These are phyloP conservation scores for Aspergillus biplanus DNA, from an alignment of 495 filamentous ascomycete genomes.

Conservation along the genomic window DNA sequence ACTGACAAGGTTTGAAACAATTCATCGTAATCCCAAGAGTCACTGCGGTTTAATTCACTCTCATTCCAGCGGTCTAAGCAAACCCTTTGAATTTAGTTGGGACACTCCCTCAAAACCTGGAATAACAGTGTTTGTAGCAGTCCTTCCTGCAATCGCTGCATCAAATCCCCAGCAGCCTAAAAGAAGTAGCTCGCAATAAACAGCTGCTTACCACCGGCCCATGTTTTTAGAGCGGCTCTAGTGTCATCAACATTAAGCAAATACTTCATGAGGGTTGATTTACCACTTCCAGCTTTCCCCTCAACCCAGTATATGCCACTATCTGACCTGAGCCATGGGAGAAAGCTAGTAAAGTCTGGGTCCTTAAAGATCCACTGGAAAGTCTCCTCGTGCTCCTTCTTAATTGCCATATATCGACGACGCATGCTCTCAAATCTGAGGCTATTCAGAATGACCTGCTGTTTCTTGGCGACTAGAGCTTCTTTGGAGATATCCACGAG, in stretches of 20 bases:
- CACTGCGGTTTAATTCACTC: too few species aligned
- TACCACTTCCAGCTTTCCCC: slow-evolving; percentile 49
- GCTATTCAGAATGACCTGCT: neutral
- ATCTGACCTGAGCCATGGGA: neutral
- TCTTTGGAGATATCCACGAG: neutral
- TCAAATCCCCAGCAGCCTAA: slow-evolving; percentile 25
- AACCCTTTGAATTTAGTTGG: slow-evolving; percentile 31
- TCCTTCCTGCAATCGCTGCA: slow-evolving; percentile 26
- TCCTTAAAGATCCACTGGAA: neutral
- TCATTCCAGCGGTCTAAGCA: neutral
- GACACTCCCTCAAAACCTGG: neutral
- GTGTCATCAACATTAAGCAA: slow-evolving; percentile 23
- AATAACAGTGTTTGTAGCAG: neutral
- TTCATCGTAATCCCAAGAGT: neutral
- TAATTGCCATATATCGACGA: neutral
- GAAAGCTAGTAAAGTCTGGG: neutral
- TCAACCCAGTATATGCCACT: slow-evolving; percentile 41
- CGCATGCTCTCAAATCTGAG: neutral
- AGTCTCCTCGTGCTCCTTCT: neutral
- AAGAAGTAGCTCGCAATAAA: slow-evolving; percentile 36
- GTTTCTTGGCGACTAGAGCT: neutral
- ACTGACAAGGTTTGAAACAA: too few species aligned
- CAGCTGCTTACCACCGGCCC: slow-evolving; percentile 21
- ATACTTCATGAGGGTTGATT: slow-evolving; percentile 50
- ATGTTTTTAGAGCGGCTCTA: slow-evolving; percentile 10